Evolutionary conservation across 1,284 basidiomycete genomes (phyloP).

Genomic region (Heterobasidion irregulare): DNA sequence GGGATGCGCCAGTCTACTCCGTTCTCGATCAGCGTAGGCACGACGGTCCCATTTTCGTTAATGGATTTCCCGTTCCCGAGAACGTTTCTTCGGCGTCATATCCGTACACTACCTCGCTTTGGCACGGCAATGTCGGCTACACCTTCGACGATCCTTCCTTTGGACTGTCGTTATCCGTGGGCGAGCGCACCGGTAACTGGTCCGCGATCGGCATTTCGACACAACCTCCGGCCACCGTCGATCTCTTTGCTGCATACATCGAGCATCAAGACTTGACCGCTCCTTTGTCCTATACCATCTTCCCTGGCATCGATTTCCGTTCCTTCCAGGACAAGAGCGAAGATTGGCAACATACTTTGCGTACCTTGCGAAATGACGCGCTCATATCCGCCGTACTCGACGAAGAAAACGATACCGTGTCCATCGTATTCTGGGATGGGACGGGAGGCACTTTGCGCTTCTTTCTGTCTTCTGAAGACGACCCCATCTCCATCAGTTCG

Average conservation of each 20-base stretch:
- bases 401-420: slow-evolving; percentile 16
- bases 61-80: background rate
- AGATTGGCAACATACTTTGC: slow-evolving; percentile 8
- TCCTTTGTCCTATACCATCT: slow-evolving; percentile 9
- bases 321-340: slow-evolving; percentile 5
- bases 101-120: slow-evolving; percentile 1
- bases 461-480: slow-evolving; percentile 9
- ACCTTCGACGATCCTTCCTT: background rate
- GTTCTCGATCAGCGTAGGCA: slow-evolving; percentile 57
- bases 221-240: slow-evolving; percentile 10
- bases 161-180: slow-evolving; percentile 8
- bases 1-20: slow-evolving; percentile 41
- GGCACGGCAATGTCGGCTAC: slow-evolving; percentile 10
- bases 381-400: slow-evolving; percentile 27
- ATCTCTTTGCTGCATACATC: slow-evolving; percentile 12
- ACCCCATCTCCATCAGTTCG: slow-evolving; percentile 29
- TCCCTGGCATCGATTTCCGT: slow-evolving; percentile 5
- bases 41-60: slow-evolving; percentile 21
- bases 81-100: slow-evolving; percentile 1
- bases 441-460: slow-evolving; percentile 18
- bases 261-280: slow-evolving; percentile 5
- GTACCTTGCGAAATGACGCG: slow-evolving; percentile 20
- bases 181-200: slow-evolving; percentile 9
- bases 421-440: slow-evolving; percentile 27
- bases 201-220: slow-evolving; percentile 11